Base-by-base conservation (phyloP, 257 asterid genomes). In the Orobanche coerulescens region DNA sequence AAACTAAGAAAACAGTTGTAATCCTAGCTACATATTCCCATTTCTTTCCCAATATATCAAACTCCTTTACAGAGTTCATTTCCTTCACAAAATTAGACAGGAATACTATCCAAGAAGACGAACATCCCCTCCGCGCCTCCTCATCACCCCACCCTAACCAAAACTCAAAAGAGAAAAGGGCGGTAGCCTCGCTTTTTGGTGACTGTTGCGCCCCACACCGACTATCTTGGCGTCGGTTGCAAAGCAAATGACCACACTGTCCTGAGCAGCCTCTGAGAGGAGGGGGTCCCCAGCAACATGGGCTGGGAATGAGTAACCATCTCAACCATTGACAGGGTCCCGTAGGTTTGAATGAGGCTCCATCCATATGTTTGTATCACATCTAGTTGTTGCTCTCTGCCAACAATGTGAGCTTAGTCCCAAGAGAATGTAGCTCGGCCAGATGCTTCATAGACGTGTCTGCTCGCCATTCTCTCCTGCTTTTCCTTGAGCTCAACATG, bases 351-450 rank as follows among this genome's bases (percentile, higher is more conserved):
- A 26, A 87, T 68, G 2, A 86, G 86, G 74, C 92, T 89, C 8
- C 97, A 86, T 3, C 89, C 77, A 8, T 84, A 92, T 0, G 74
- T n/a, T 79, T 3, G 97, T 89, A 75, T 89, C 95, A 4, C 99
- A 97, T 34, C 99, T 82, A 0, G 97, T 88, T 15, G 99, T 93
- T 18, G 99, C 99, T 68, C 99, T 78, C 77, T 93, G 99, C 99
- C 99, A 93, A 0, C 97, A 93, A 75, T 93, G 99, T 19, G 97
- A 89, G 75, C 99, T 93, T 54, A 93, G 72, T 8, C 99, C 99
- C 0, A 96, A 93, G 31, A 89, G 75, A 46, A 93, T 83, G 26
- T 89, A 93, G 97, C 99, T 46, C 99, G 64, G 19, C 99, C 99
- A 0, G 99, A 89, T 33, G 94, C 91, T 70, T 93, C 96, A 8